Percentiles rank a stretch among this genome's conserved stretches.
Evolutionary conservation across 768 basidiomycete genomes (phyloP).

Genomic region (Hypholoma sublateritium): DNA sequence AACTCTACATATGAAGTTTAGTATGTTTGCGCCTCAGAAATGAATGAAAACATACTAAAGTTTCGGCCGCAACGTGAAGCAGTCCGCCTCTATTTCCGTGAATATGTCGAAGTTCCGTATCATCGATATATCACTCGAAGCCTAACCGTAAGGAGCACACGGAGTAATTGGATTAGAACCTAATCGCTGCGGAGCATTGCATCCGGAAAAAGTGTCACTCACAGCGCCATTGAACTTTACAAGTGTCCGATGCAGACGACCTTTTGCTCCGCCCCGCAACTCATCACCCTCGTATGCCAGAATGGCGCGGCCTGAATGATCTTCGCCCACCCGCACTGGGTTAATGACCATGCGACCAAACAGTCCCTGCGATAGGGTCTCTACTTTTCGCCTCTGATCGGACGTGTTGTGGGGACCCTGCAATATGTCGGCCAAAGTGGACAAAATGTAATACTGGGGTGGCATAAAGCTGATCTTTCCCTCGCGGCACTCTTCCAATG

Average conservation of each 20-base stretch:
- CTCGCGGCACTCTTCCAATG: constrained; percentile 50
- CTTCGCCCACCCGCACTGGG: constrained; percentile 41
- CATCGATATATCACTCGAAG: constrained; percentile 48
- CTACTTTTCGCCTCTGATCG: constrained; percentile 46
- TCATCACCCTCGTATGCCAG: constrained; percentile 75
- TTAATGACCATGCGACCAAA: constrained; percentile 67
- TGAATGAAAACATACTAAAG: constrained; percentile 19
- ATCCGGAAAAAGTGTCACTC: constrained; percentile 23
- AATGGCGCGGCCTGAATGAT: constrained; percentile 43
- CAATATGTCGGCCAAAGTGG: constrained; percentile 57
- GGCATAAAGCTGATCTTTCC: constrained; percentile 65
- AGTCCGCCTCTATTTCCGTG: constrained; percentile 44
- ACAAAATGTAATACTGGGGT: constrained; percentile 71
- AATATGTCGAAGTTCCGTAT: constrained; percentile 70
- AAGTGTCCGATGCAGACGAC: constrained; percentile 58
- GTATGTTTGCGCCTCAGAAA: background rate
- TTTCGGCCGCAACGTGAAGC: constrained; percentile 26
- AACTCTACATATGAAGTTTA: background rate
- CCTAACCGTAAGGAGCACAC: constrained; percentile 30
- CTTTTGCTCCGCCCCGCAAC: constrained; percentile 56
- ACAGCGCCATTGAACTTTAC: constrained; percentile 54
- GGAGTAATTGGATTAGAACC: background rate
- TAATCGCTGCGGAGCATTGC: background rate
- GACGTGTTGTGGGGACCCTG: constrained; percentile 37
- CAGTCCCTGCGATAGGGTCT: constrained; percentile 45